phyloP scores from a whole-genome alignment of 331 rosid species.

The Pyracantha coccinea region DNA sequence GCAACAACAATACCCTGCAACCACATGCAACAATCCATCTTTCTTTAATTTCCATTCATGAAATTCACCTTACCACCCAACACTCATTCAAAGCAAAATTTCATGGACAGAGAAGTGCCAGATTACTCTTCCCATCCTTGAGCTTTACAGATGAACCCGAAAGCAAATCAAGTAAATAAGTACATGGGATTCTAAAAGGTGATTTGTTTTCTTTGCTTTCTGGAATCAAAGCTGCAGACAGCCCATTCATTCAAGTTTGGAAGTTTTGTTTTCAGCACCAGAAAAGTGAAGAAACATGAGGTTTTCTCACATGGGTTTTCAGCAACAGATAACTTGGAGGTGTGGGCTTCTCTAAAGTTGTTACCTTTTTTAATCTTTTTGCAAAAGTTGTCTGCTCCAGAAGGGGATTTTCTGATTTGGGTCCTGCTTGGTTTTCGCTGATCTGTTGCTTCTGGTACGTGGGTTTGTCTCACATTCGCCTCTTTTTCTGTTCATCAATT shows the following conservation, averaged over 20 bases:
- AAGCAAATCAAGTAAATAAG: not conserved
- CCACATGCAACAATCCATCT: conserved; percentile 26
- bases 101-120: not conserved
- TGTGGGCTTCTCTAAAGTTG: not conserved
- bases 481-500: not conserved
- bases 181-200: not conserved
- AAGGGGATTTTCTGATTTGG: conserved; percentile 3
- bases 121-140: not conserved
- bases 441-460: conserved; percentile 6
- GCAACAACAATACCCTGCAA: conserved; percentile 18
- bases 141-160: not conserved
- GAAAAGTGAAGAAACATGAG: not conserved
- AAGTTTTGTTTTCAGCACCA: not conserved
- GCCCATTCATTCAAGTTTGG: not conserved
- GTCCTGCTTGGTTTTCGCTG: not conserved
- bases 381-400: not conserved
- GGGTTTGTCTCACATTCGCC: not conserved
- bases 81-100: conserved; percentile 2
- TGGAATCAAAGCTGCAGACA: not conserved
- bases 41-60: conserved; percentile 10
- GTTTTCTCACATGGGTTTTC: not conserved
- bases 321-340: not conserved
- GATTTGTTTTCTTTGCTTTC: not conserved
- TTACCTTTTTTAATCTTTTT: not conserved
- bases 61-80: conserved; percentile 11